Base-by-base conservation (phyloP, 495 filamentous ascomycete species). In the Trichoderma gamsii region DNA sequence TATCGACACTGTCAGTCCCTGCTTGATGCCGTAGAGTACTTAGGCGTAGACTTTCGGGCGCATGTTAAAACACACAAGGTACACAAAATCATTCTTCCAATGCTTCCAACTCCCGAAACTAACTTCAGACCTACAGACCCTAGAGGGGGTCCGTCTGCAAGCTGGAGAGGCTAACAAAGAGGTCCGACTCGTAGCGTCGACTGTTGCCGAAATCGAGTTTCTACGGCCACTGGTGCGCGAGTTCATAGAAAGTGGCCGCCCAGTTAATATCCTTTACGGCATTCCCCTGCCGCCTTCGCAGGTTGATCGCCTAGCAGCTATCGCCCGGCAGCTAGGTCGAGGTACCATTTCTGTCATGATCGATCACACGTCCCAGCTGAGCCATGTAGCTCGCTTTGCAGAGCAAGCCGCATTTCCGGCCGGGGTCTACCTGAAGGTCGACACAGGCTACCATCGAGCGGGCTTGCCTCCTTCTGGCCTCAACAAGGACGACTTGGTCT, bases 361-460 rank as follows among this genome's bases (percentile, higher is more conserved):
- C 68, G 92, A 96, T 77, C 85, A 96, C 74, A 76, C 81, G 3
- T 79, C 80, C 43, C 90, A 92, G 73, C 74, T 92, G 1, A 70
- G 75, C 4, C 69, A 76, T 49, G 75, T 89, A 3, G 63, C 75
- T 1, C 49, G 72, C 1, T 79, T 88, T 56, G 69, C 72, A 43
- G 67, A 72, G 4, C 59, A 74, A 2, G 71, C 84, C 0, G 75
- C 77, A 1, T 77, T 82, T 69, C 71, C 81, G 0, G 83, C 83
- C 15, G 77, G 78, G 8, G 75, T 91, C 59, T 94, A 89, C 74
- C 75, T 95, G 70, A 96, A 95, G 69, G 83, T 96, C 13, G 91
- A 97, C 75, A 87, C 88, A 9, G 90, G 90, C n/a, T 88, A 88
- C 76, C 85, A 87, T 73, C 89, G 92, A 7, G 92, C 92, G 1